These are phyloP conservation scores for Russula ochroleuca DNA, from an alignment of 768 basidiomycete species.

Conservation along the genomic window DNA sequence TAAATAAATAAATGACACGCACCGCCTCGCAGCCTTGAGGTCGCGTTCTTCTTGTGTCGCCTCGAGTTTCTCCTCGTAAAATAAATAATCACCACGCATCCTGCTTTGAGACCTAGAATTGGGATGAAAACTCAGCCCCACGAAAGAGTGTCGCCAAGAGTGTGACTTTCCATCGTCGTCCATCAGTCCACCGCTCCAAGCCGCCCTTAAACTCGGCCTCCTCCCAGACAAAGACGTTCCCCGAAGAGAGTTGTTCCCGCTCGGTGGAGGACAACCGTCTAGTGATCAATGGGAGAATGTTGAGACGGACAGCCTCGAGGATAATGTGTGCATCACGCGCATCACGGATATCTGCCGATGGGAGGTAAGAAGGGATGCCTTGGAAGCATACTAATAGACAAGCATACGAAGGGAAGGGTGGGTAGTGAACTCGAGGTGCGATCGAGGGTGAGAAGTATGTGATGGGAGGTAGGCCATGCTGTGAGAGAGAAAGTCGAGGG, in stretches of 20 bases:
- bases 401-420: constrained; percentile 25
- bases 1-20: constrained; percentile 22
- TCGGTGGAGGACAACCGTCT: constrained; percentile 66
- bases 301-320: constrained; percentile 70
- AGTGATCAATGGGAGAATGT: constrained; percentile 64
- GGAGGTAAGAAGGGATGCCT: neutral
- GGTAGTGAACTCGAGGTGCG: constrained; percentile 24
- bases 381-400: neutral
- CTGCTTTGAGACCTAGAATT: constrained; percentile 70
- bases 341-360: constrained; percentile 60
- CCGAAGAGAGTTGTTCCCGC: constrained; percentile 62
- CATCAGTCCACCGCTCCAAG: constrained; percentile 77
- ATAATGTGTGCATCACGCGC: constrained; percentile 75
- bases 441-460: constrained; percentile 14
- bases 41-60: constrained; percentile 76
- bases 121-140: constrained; percentile 12
- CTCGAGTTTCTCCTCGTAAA: constrained; percentile 81
- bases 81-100: constrained; percentile 78
- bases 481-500: neutral
- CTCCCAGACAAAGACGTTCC: constrained; percentile 83
- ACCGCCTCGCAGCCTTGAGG: constrained; percentile 76
- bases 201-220: constrained; percentile 65
- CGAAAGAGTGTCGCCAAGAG: neutral
- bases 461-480: constrained; percentile 22
- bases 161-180: constrained; percentile 59